Evolutionary conservation across 1,139 yeast genomes (phyloP), one percentile per base, ranked within the genome.

Genomic region (Scheffersomyces cryptocercus): DNA sequence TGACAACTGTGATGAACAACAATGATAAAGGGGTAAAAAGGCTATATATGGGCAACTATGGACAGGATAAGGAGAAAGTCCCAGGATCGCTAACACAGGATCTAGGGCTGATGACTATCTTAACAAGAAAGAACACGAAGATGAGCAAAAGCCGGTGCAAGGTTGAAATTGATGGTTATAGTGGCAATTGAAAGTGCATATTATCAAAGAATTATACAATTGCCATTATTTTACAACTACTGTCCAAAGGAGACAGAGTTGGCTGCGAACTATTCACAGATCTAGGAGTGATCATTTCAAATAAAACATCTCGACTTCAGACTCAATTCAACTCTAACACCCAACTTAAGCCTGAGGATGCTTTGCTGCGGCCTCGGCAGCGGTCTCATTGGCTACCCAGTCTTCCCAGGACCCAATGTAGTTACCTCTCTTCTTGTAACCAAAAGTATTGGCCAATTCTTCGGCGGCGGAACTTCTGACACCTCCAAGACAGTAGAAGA

Each of bases 401-500:
- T 91, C 97, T 57, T 80, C 83, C 66, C 82, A 88, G 8, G 96
- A 87, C 6, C 98, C 98, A 33, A 77, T 68, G 66, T 91, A 86
- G 59, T 85, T 84, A 43, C 88, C 87, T 56, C 91, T 75, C 52
- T 86, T 79, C 47, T 79, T 73, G 67, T 90, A 93, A 13, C 98
- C 99, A 67, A 84, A 88, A 29, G 96, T 86, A 50, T 82, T 81
- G 24, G 98, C 99, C 59, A 91, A 75, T 58, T 88, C 95, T 60
- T 90, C 97, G 36, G 97, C 95, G 46, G 90, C 89, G 38, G 90
- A 77, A 35, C 96, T 86, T 70, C 99, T 82, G 38, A 90, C 88
- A 43, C 99, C 99, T 5, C 88, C 96, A 45, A 87, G 81, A 68
- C 99, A 93, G 69, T 91, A 91, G 67, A 93, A 91, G 35, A 93